A percentile compares a stretch with the other conserved stretches of the same genome.
phyloP scores from a whole-genome alignment of 2,329 filamentous ascomycete species.

The Arthroderma sp. region DNA sequence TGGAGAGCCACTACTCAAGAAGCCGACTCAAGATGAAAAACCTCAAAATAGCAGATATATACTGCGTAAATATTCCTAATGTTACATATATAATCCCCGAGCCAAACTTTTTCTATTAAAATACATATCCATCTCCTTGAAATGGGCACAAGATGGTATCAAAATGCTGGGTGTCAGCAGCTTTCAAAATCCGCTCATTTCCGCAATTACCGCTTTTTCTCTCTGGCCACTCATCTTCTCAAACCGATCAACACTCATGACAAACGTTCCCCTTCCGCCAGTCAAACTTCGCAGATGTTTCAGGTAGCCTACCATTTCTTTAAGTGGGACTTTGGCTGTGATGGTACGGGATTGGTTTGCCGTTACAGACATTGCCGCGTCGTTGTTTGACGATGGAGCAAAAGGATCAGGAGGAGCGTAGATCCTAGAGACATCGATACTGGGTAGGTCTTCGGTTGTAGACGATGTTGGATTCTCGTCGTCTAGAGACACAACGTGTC shows the following conservation, averaged over 20 bases:
- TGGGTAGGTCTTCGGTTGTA: slow-evolving; percentile 20
- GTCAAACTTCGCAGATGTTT: slow-evolving; percentile 81
- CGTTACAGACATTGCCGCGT: slow-evolving; percentile 3
- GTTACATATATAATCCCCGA: too few species aligned
- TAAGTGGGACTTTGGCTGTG: slow-evolving; percentile 75
- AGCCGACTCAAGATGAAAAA: too few species aligned
- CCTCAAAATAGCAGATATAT: too few species aligned
- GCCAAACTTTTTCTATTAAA: too few species aligned
- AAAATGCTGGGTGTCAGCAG: too few species aligned
- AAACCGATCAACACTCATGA: slow-evolving; percentile 61
- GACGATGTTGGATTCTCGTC: slow-evolving; percentile 28
- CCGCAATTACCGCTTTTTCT: slow-evolving; percentile 42
- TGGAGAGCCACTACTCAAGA: too few species aligned
- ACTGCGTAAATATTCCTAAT: too few species aligned
- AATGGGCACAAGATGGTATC: too few species aligned
- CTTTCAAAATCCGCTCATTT: slow-evolving; percentile 26
- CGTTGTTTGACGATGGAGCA: slow-evolving; percentile 21
- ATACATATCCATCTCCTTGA: too few species aligned
- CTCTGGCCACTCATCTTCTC: slow-evolving; percentile 51
- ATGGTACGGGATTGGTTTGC: slow-evolving; percentile 47
- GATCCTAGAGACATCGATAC: slow-evolving; percentile 59
- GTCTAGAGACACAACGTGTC: slow-evolving; percentile 59
- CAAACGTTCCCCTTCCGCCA: slow-evolving; percentile 64
- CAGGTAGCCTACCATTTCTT: slow-evolving; percentile 93
- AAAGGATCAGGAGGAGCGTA: slow-evolving; percentile 87